These are phyloP conservation scores for Nannizzia gypsea DNA, from an alignment of 2,329 filamentous ascomycete species.

Conservation along the genomic window DNA sequence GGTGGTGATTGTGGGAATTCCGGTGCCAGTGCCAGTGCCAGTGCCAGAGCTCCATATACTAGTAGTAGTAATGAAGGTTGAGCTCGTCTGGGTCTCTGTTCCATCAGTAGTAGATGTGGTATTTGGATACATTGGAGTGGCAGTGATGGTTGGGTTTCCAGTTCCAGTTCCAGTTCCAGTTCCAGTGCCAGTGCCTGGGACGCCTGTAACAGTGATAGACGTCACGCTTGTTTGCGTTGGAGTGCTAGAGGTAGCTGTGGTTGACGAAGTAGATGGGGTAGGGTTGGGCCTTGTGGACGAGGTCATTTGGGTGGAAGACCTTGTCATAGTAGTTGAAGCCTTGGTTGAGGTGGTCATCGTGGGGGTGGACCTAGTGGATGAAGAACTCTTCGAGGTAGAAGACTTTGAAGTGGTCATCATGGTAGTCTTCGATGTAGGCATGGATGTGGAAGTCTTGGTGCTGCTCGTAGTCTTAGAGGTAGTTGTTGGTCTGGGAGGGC, in stretches of 20 bases:
- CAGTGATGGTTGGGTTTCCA: no score
- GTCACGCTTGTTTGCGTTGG: no score
- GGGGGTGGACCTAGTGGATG: no score
- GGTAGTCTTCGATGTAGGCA: constrained; percentile 10
- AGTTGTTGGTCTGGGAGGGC: constrained; percentile 15
- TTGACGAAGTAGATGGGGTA: background rate
- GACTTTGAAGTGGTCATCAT: constrained; percentile 10
- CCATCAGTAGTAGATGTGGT: background rate
- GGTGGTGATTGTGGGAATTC: background rate
- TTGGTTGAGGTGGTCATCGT: background rate
- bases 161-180: no score
- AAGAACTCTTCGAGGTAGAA: background rate
- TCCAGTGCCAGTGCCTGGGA: no score
- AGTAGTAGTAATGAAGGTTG: background rate
- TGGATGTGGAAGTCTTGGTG: constrained; percentile 9
- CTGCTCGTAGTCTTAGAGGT: constrained; percentile 13
- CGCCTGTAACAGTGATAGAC: no score
- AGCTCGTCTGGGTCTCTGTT: background rate
- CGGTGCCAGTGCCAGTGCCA: background rate
- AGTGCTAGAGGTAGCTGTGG: no score
- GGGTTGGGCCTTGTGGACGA: background rate
- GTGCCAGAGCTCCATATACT: background rate
- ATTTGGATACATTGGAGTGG: background rate
- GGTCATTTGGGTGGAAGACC: background rate
- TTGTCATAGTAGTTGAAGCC: background rate